Evolutionary conservation across 148 eudicot genomes (phyloP).

Genomic region (Rhododendron molle): DNA sequence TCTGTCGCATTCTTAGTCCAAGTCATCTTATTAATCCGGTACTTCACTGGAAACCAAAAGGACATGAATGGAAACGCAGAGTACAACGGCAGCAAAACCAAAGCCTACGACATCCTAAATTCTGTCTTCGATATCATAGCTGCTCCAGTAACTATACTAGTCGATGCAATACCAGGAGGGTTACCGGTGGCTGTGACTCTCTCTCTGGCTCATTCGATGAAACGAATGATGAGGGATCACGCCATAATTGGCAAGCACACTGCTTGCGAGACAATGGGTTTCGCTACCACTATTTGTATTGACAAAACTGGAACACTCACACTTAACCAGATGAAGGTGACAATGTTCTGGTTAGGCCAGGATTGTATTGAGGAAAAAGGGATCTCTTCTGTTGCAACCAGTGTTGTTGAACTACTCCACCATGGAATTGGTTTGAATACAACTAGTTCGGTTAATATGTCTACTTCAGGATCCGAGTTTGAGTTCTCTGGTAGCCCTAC

Average conservation of each 20-base stretch:
- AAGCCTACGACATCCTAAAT: background rate
- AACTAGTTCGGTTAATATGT: background rate
- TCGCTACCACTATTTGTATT: background rate
- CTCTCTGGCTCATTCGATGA: slow-evolving; percentile 3
- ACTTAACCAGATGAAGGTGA: slow-evolving; percentile 5
- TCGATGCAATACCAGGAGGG: background rate
- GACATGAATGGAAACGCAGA: background rate
- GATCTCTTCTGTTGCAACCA: background rate
- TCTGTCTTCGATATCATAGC: background rate
- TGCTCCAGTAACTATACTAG: background rate
- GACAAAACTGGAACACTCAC: slow-evolving; percentile 8
- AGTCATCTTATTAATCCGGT: background rate
- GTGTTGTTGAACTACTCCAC: background rate
- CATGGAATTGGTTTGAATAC: background rate
- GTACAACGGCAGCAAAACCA: background rate
- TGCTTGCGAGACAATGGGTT: slow-evolving; percentile 10
- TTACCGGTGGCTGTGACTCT: background rate
- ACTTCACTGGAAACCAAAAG: background rate
- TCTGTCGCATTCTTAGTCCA: background rate
- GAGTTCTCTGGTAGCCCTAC: slow-evolving; percentile 6
- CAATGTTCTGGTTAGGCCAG: background rate
- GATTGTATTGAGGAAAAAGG: background rate
- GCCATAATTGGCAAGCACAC: slow-evolving; percentile 7
- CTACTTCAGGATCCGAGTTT: background rate
- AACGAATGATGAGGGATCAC: slow-evolving; percentile 6